A percentile compares a stretch with the other conserved stretches of the same genome.
Conservation (phyloP, 2,329 filamentous ascomycete species). For the Coniochaeta hoffmannii region DNA sequence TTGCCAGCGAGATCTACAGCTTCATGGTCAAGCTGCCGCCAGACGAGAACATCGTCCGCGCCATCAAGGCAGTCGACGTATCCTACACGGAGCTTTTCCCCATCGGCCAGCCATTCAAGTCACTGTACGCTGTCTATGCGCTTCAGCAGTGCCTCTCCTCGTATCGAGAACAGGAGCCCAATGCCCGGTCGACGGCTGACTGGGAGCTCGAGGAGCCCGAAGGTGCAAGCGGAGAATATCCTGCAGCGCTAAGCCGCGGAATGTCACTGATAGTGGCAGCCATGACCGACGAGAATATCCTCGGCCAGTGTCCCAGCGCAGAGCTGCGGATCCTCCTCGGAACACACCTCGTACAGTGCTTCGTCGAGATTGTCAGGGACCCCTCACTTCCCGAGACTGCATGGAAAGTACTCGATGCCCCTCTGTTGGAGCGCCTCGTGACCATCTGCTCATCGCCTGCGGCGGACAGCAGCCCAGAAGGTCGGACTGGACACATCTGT, state of each 20-base stretch:
- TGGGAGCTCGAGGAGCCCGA: not conserved
- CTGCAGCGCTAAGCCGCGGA: constrained; percentile 28
- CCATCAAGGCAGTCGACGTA: constrained; percentile 47
- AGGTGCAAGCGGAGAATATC: constrained; percentile 3
- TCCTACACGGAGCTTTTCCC: constrained; percentile 60
- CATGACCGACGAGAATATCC: constrained; percentile 49
- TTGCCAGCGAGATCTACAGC: constrained; percentile 63
- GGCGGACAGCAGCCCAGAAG: constrained; percentile 15
- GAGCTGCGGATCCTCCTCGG: constrained; percentile 41
- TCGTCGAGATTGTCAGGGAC: constrained; percentile 44
- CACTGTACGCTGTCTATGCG: constrained; percentile 64
- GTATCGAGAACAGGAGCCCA: constrained; percentile 13
- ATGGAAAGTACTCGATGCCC: constrained; percentile 15
- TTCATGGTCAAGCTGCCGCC: constrained; percentile 66
- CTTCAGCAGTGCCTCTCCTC: constrained; percentile 54
- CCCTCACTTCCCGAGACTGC: constrained; percentile 10
- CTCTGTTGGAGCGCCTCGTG: constrained; percentile 23
- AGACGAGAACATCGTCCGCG: constrained; percentile 52
- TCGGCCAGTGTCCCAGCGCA: constrained; percentile 33
- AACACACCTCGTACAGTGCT: constrained; percentile 47
- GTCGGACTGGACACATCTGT: constrained; percentile 23
- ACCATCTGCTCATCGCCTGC: constrained; percentile 16
- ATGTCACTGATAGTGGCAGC: constrained; percentile 51
- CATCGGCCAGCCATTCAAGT: constrained; percentile 60
- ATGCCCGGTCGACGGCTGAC: constrained; percentile 12